Evolutionary conservation across 495 filamentous ascomycete species (phyloP), one percentile per base, ranked within the genome.

Genomic region (Jackrogersella multiformis): DNA sequence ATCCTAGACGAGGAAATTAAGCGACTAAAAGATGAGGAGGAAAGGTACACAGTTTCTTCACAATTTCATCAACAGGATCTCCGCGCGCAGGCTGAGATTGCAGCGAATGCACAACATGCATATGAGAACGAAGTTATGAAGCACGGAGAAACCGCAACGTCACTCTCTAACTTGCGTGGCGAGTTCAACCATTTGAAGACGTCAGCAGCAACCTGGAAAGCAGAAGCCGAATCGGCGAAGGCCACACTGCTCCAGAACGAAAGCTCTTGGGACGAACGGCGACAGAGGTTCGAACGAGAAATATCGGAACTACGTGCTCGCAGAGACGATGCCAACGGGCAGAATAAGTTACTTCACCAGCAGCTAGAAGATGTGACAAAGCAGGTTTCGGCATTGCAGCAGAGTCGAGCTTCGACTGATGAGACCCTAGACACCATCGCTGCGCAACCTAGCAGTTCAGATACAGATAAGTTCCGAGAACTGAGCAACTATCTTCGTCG

Each of bases 51-150:
- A 51, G 88, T 89, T 16, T 85, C 91, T 21, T 87, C 90, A n/a
- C 83, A 88, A 55, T 91, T 89, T 76, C 90, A 95, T 73, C 91
- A 94, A 76, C 90, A 94, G 56, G 94, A 98, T 69, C 81, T 98
- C 16, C 92, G 94, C 53, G 90, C 91, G 1, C 96, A 99, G 77
- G 93, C 94, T 20, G 89, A 93, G 21, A 99, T 99, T 73, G 91
- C 96, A 2, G 86, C 92, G 55, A 91, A 91, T 72, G 93, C 95
- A 5, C 96, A 98, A 74, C 89, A 96, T 66, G 93, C 94, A 63
- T 99, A 99, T 69, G 96, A 99, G 74, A 87, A 85, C 52, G 96
- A 98, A 69, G 84, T 98, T 1, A 86, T 97, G 69, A 96, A 94
- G 76, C 96, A 99, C 73, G 94, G 93, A 2, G 92, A 97, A 61